Base-by-base conservation (phyloP, 2,329 filamentous ascomycete genomes). In the Nigrograna mackinnonii region DNA sequence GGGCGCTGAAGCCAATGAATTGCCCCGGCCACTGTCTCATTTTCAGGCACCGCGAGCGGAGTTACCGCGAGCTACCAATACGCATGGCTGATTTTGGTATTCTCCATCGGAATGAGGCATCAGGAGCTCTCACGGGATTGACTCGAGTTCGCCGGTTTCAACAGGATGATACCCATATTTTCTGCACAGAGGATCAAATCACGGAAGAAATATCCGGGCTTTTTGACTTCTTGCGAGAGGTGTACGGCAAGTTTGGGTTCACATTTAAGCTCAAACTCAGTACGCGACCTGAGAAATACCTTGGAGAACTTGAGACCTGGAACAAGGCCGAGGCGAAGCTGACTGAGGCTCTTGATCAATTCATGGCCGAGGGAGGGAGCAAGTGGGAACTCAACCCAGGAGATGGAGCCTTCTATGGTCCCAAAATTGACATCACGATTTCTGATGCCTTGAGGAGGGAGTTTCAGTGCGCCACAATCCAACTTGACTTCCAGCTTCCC, bases 391-490 rank as follows among this genome's bases (percentile, higher is more conserved):
- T 96, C 38, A 96, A 97, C 71, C 87, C 90, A 46, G 94, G 92
- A 43, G 94, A 99, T 59, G 94, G 94, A 64, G 94, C 94, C 39
- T 99, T 97, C 74, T 99, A 99, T 69, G 94, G 94, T 2, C 94
- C 94, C 38, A 99, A 99, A 82, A 96, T 97, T 58, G 94, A 99
- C 60, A 94, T 99, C 63, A 95, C 89, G 48, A 91, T 99, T 62
- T 86, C 85, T 38, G 92, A 96, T 70, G 89, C 89, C 34, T 77
- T 96, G 54, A 84, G 84, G 70, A 83, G 91, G 66, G 89, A 91
- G 46, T 88, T 85, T 75, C 88, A 95, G 71, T 95, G 89, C 62
- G 90, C 92, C 57, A 97, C 92, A 11, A 95, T 97, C 55, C 92
- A 97, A 73, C 82, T 95, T 41, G 90, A 95, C 67, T 95, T 95